Evolutionary conservation across 2,329 filamentous ascomycete genomes (phyloP).

Genomic region (Beauveria rudraprayagi): DNA sequence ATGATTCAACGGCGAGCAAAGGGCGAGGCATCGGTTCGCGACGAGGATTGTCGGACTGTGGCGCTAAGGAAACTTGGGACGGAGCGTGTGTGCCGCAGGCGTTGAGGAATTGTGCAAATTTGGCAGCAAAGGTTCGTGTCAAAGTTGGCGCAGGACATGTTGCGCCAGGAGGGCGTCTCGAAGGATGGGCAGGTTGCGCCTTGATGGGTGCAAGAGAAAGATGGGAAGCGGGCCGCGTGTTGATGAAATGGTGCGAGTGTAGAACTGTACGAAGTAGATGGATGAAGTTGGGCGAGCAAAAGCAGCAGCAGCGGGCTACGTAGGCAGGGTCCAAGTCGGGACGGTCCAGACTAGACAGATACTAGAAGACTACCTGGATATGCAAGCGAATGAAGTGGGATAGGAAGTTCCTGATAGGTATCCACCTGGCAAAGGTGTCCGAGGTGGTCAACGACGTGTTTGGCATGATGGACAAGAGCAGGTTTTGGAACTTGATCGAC

Average conservation of each 20-base stretch:
- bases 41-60: neutral
- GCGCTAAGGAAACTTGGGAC: neutral
- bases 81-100: neutral
- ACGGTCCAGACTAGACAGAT: neutral
- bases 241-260: neutral
- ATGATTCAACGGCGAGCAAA: neutral
- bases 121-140: neutral
- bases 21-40: slow-evolving; percentile 1
- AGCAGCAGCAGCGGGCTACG: neutral
- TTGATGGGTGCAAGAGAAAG: neutral
- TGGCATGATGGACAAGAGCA: neutral
- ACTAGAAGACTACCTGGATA: neutral
- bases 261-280: neutral
- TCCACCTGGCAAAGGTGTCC: neutral
- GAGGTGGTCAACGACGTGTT: neutral
- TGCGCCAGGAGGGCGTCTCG: neutral
- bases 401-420: neutral
- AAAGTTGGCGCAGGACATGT: neutral
- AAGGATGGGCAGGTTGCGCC: neutral
- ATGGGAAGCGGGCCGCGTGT: neutral
- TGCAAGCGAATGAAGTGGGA: too few species aligned
- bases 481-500: neutral
- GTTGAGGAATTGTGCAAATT: neutral
- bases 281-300: neutral
- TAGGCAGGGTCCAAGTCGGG: slow-evolving; percentile 1